Percentiles rank a stretch among this genome's conserved stretches.
Conservation (phyloP, 2,329 filamentous ascomycete species). For the Phyllosticta capitalensis region DNA sequence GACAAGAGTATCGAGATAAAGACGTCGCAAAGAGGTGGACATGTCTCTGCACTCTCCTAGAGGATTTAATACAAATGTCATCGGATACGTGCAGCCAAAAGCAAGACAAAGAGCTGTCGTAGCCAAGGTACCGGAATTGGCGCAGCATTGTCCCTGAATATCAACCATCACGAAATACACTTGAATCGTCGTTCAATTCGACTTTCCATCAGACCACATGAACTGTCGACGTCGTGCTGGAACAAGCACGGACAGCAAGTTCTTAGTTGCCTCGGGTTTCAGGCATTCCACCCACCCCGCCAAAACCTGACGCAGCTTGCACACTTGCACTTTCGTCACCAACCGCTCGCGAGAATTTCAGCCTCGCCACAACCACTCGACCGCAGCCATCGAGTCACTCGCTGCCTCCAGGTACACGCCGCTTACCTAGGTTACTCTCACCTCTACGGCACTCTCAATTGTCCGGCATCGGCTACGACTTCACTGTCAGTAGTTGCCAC, state of each 20-base stretch:
- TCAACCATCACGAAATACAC: too few species aligned
- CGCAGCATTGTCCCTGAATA: too few species aligned
- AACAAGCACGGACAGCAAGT: not conserved
- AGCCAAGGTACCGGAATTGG: too few species aligned
- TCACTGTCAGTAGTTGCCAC: not conserved
- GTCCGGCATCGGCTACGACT: not conserved
- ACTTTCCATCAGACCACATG: too few species aligned
- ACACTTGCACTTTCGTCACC: constrained; percentile 6
- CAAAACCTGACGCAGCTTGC: not conserved
- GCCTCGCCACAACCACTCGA: constrained; percentile 2
- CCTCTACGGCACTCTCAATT: not conserved
- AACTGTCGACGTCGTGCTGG: not conserved
- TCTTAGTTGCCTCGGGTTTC: not conserved
- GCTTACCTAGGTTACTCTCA: not conserved
- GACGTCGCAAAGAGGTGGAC: too few species aligned
- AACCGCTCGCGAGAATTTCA: constrained; percentile 8
- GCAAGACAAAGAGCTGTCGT: too few species aligned
- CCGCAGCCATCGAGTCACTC: not conserved
- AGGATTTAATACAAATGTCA: too few species aligned
- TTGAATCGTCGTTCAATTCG: too few species aligned
- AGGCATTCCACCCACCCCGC: not conserved
- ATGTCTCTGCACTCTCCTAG: too few species aligned
- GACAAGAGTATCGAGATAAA: not conserved
- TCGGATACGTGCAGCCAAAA: too few species aligned
- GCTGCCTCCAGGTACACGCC: not conserved